Evolutionary conservation across 257 asterid species (phyloP), one percentile per base, ranked within the genome.

Genomic region (Jaltomata sinuosa): DNA sequence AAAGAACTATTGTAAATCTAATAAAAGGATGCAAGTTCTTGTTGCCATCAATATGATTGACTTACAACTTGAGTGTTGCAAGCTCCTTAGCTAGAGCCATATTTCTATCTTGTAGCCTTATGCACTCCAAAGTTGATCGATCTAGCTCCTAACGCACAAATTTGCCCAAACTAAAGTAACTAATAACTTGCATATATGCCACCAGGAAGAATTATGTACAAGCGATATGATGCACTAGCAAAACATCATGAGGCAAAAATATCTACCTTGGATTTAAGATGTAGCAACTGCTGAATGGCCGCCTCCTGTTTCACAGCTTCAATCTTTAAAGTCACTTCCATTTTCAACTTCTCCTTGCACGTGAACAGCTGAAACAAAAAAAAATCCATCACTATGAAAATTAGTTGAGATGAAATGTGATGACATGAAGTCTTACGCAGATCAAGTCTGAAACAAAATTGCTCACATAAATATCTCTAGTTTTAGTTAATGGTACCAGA

Each of bases 61-160:
- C 97, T 74, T 89, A 95, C 99, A 97, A 88, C 90, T 92, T 95
- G 84, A 91, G 85, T 83, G 97, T 94, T 10, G 98, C 99, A 74
- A 97, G 97, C 87, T 97, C 99, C 92, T 89, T 93, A 77, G 97
- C 98, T 88, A 95, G 91, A 62, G 97, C 92, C 91, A 94, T 72
- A 87, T 89, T 93, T 86, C 89, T 91, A 86, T 93, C 98, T 85
- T 91, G 93, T 64, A 86, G 91, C 87, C 87, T 91, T 91, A 59
- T 87, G 89, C 94, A 77, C 86, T 93, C 98, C 85, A 88, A 84
- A 81, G 91, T 89, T 31, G 93, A 91, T 84, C 27, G 86, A 83
- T 89, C 93, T 84, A 93, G 91, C 82, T 91, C 98, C 99, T 95
- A 89, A 80, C 84, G 34, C 82, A 87, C 59, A 86, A 86, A 80